Evolutionary conservation across 257 asterid genomes (phyloP).

Genomic region (Jacaranda copaia): DNA sequence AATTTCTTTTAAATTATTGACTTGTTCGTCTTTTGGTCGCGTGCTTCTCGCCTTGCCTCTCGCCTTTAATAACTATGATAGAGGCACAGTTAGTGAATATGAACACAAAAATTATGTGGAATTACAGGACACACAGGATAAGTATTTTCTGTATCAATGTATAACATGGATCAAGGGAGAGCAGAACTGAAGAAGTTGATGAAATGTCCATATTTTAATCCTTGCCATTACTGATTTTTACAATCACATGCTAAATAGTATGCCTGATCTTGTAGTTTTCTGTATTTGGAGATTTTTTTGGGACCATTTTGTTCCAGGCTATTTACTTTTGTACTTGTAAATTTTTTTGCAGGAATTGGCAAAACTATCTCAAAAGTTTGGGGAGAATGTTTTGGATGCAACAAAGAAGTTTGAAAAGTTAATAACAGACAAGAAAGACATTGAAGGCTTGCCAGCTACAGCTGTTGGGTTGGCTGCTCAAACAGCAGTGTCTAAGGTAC

Average conservation of each 20-base stretch:
- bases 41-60: no score
- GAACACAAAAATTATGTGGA: neutral
- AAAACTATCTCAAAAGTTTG: slow-evolving; percentile 86
- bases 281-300: slow-evolving; percentile 3
- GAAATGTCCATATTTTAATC: slow-evolving; percentile 19
- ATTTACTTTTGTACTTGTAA: slow-evolving; percentile 25
- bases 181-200: slow-evolving; percentile 27
- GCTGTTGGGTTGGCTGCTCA: slow-evolving; percentile 98
- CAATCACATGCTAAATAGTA: neutral
- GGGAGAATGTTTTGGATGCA: slow-evolving; percentile 91
- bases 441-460: slow-evolving; percentile 87
- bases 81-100: neutral
- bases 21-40: no score
- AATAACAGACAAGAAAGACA: slow-evolving; percentile 84
- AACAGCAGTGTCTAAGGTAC: slow-evolving; percentile 94
- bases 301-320: slow-evolving; percentile 5
- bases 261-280: slow-evolving; percentile 17
- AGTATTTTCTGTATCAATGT: neutral
- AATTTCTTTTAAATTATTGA: no score
- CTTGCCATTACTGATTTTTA: slow-evolving; percentile 11
- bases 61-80: no score
- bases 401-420: slow-evolving; percentile 94
- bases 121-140: neutral
- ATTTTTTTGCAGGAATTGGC: slow-evolving; percentile 74
- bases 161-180: neutral